These are phyloP conservation scores for Tetrahymena elliotti DNA, from an alignment of 73 alveolate species.

Conservation along the genomic window DNA sequence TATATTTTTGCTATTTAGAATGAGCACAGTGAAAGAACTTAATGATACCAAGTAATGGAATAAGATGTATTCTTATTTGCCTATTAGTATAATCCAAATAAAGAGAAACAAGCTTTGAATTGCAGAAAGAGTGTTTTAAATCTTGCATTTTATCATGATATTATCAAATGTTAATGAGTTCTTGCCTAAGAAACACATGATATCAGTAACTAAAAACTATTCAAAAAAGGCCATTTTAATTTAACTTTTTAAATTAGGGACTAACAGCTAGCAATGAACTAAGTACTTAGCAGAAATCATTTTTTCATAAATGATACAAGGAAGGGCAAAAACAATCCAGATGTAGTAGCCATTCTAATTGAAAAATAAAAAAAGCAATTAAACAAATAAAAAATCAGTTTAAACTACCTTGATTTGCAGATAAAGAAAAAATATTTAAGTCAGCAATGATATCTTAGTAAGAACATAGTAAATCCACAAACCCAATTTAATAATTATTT, in stretches of 20 bases:
- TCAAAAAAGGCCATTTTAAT: not conserved
- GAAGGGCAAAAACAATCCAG: not conserved
- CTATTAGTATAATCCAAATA: not conserved
- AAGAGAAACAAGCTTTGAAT: not conserved
- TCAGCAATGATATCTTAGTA: not conserved
- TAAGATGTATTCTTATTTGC: not conserved
- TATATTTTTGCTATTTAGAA: not conserved
- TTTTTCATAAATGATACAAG: not conserved
- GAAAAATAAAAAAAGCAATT: not conserved
- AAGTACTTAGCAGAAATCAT: not conserved
- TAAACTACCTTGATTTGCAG: not conserved
- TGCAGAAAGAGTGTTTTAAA: not conserved
- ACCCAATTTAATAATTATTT: not conserved
- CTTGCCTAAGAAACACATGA: not conserved
- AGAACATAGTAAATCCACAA: not conserved
- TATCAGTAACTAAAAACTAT: not conserved
- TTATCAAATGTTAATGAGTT: not conserved
- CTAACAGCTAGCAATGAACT: not conserved
- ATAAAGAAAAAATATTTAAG: not conserved
- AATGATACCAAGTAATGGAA: not conserved
- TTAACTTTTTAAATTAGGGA: not conserved
- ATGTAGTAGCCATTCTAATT: not conserved
- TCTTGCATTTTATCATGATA: not conserved
- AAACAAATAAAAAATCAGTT: not conserved
- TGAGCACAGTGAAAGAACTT: not conserved